A percentile compares a stretch with the other conserved stretches of the same genome.
These are phyloP conservation scores for Corchorus capsularis DNA, from an alignment of 345 rosid species.

Conservation along the genomic window DNA sequence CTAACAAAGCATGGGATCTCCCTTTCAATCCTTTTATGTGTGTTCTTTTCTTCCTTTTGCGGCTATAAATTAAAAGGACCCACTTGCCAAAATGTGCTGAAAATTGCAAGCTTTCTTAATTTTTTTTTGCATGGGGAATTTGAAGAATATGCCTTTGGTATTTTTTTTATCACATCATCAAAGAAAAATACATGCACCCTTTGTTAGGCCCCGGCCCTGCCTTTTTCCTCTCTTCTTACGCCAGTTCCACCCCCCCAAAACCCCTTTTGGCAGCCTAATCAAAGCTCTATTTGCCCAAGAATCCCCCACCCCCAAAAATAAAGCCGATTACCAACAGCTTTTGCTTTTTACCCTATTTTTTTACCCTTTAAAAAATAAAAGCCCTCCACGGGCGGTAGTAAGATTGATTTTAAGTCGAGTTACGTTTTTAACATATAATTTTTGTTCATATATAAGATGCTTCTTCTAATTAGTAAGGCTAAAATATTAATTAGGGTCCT, in stretches of 20 bases:
- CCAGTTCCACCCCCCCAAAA: not conserved
- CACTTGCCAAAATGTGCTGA: not conserved
- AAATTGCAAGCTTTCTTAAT: too few species aligned
- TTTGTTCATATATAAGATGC: too few species aligned
- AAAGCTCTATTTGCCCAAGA: not conserved
- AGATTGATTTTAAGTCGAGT: too few species aligned
- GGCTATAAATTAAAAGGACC: conserved; percentile 9
- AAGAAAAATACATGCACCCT: too few species aligned
- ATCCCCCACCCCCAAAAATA: not conserved
- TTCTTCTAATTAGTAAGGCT: too few species aligned
- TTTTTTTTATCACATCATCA: not conserved
- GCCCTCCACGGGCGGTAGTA: too few species aligned
- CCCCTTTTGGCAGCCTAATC: not conserved
- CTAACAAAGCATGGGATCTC: not conserved
- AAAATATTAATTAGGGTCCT: too few species aligned
- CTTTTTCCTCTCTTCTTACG: not conserved
- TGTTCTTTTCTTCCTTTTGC: too few species aligned
- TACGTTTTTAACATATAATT: too few species aligned
- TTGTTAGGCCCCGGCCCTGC: not conserved
- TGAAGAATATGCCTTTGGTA: conserved; percentile 21
- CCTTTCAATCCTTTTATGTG: too few species aligned
- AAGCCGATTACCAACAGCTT: not conserved
- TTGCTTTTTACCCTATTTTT: not conserved
- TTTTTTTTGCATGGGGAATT: not conserved
- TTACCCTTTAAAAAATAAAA: too few species aligned